Evolutionary conservation across 164 flowering plant species (phyloP).

Genomic region (Vitis vinifera): DNA sequence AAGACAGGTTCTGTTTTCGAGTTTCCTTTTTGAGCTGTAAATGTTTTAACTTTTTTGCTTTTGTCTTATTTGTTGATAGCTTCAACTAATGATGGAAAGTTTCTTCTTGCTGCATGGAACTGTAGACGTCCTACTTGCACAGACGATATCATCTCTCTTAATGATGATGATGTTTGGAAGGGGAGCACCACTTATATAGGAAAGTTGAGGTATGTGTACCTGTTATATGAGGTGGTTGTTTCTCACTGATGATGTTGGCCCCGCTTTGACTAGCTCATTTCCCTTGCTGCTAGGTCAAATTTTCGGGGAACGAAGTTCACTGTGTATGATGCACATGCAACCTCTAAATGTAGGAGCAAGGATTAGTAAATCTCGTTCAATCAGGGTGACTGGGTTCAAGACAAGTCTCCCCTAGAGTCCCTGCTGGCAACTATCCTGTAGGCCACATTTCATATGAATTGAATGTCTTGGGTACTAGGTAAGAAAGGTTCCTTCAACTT

Average conservation of each 20-base stretch:
- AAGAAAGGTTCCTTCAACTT: background rate
- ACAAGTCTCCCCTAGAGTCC: conserved; percentile 68
- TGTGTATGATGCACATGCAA: conserved; percentile 51
- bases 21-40: no score
- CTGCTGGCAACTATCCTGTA: conserved; percentile 66
- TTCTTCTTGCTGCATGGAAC: conserved; percentile 40
- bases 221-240: background rate
- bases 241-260: background rate
- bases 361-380: conserved; percentile 49
- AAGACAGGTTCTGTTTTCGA: no score
- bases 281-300: conserved; percentile 49
- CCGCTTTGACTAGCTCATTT: background rate
- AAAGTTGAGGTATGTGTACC: conserved; percentile 39
- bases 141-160: conserved; percentile 61
- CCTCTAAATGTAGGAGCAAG: conserved; percentile 46
- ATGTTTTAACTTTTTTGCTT: no score
- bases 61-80: no score
- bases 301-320: conserved; percentile 74
- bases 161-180: conserved; percentile 52
- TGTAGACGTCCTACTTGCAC: conserved; percentile 65
- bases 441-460: conserved; percentile 77
- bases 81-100: no score
- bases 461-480: conserved; percentile 80
- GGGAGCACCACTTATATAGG: conserved; percentile 61
- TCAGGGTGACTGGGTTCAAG: conserved; percentile 39